Base-by-base conservation (phyloP, 164 flowering plant genomes). In the Tinospora cordifolia region DNA sequence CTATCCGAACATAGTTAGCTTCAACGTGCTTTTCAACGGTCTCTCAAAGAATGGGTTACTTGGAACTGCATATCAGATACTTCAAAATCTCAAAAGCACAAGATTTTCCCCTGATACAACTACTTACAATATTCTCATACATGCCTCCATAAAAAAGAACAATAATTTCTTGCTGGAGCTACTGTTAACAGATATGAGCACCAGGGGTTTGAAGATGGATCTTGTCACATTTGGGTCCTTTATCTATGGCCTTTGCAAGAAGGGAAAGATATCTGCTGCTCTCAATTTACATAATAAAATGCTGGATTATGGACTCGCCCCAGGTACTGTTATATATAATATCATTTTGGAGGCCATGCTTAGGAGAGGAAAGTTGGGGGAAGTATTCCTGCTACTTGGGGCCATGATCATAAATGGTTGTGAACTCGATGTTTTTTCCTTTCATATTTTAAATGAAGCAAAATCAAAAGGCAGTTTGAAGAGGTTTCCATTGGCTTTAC, bases 71-170 rank as follows among this genome's bases (percentile, higher is more conserved):
- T 65, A 47, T 46, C 63, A 22, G 51, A 30, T 81, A 13, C 78
- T 81, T 39, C 64, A 22, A 13, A n/a, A 71, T 69, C 49, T 80
- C 21, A 80, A 71, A 67, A 62, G 60, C 54, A 70, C 51, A 58
- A 77, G 77, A 17, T 57, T 67, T 65, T 68, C 69, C 10, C 84
- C 83, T 41, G 76, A 84, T 72, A 74, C 63, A 2, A 75, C 72
- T 38, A 75, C 85, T 21, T 86, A 80, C 64, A 84, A 83, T 71
- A 84, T 84, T 77, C 83, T 86, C 47, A 67, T 84, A 17, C 79
- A 79, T 68, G 83, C 85, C 63, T 77, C 75, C 27, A 63, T 75
- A 63, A 54, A 44, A 64, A 76, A 73, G 66, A 67, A 57, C 34
- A 69, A 80, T 34, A 36, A 66, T 72, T 24, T 62, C 30, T 27